Percentiles rank a stretch among this genome's conserved stretches.
Evolutionary conservation across 768 basidiomycete species (phyloP).

Genomic region (Termitomyces sp.): DNA sequence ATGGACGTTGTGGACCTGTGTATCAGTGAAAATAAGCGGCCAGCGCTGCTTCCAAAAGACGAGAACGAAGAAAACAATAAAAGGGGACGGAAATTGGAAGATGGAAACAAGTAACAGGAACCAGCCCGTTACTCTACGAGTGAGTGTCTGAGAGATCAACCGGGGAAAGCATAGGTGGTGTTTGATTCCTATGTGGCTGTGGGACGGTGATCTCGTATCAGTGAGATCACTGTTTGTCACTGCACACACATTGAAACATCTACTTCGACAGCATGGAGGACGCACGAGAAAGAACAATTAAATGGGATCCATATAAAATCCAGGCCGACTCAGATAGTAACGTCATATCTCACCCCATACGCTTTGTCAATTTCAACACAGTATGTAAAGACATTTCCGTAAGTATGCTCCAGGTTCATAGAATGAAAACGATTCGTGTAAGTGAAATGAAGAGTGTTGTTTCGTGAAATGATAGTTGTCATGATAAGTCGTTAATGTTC

Average conservation of each 20-base stretch:
- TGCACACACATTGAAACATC: not conserved
- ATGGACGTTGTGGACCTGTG: not conserved
- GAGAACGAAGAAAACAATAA: not conserved
- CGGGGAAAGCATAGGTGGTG: not conserved
- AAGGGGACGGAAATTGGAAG: not conserved
- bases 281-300: too few species aligned
- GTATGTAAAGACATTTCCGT: not conserved
- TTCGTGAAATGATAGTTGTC: not conserved
- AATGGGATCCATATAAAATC: too few species aligned
- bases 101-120: not conserved
- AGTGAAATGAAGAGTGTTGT: not conserved
- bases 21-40: conserved; percentile 1
- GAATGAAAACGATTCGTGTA: not conserved
- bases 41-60: conserved; percentile 3
- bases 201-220: not conserved
- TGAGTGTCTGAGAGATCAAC: not conserved
- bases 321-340: not conserved
- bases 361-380: not conserved
- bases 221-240: not conserved
- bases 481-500: not conserved
- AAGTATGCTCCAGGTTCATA: not conserved
- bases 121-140: conserved; percentile 1
- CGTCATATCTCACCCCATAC: not conserved
- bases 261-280: not conserved
- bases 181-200: not conserved